phyloP scores from a whole-genome alignment of 169 alveolate species.

The Plasmodium falciparum region DNA sequence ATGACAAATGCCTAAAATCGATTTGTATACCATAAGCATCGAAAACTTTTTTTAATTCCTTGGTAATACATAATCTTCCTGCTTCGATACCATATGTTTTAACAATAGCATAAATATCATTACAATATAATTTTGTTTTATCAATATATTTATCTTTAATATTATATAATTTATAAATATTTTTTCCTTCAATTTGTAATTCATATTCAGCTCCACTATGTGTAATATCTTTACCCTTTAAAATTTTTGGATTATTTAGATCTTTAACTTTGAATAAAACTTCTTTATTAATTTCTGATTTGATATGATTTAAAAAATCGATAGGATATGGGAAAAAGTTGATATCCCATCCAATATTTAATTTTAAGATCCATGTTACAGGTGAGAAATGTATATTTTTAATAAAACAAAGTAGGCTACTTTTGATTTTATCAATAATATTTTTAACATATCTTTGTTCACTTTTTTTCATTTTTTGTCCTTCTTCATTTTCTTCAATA shows the following conservation, averaged over 20 bases:
- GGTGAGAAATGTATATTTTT: slow-evolving; percentile 72
- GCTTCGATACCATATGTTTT: slow-evolving; percentile 99
- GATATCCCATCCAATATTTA: slow-evolving; percentile 78
- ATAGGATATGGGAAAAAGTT: slow-evolving; percentile 80
- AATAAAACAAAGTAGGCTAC: slow-evolving; percentile 59
- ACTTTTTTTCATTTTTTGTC: slow-evolving; percentile 54
- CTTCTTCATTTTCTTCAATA: slow-evolving; percentile 65
- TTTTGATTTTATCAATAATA: slow-evolving; percentile 73
- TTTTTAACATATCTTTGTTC: slow-evolving; percentile 78
- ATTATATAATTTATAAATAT: slow-evolving; percentile 86
- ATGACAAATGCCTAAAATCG: slow-evolving; percentile 96
- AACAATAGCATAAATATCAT: slow-evolving; percentile 94
- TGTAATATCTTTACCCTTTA: slow-evolving; percentile 75
- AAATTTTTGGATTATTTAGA: slow-evolving; percentile 80
- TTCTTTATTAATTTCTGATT: slow-evolving; percentile 80
- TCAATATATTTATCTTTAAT: slow-evolving; percentile 88
- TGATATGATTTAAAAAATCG: slow-evolving; percentile 80
- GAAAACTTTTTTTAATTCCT: slow-evolving; percentile 96
- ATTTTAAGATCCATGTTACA: slow-evolving; percentile 76
- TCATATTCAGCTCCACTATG: slow-evolving; percentile 82
- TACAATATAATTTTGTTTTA: slow-evolving; percentile 92
- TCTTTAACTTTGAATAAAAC: slow-evolving; percentile 78
- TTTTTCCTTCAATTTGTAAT: slow-evolving; percentile 89
- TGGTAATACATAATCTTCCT: slow-evolving; percentile 95
- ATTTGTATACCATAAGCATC: slow-evolving; percentile 97